A percentile compares a stretch with the other conserved stretches of the same genome.
These are phyloP conservation scores for Kwoniella shivajii DNA, from an alignment of 1,284 basidiomycete species.

Conservation along the genomic window DNA sequence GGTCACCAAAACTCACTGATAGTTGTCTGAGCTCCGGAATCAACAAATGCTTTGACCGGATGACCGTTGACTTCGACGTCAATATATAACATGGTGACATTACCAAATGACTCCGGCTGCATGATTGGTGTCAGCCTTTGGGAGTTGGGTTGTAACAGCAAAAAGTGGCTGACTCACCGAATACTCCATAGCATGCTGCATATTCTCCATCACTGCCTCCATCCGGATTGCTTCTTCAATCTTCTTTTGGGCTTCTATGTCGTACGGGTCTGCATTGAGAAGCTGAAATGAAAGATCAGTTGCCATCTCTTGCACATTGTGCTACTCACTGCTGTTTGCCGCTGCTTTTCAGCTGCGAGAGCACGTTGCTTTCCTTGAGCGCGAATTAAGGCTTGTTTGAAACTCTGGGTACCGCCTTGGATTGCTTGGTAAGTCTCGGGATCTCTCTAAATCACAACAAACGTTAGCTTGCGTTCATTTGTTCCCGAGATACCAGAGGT, in stretches of 20 bases:
- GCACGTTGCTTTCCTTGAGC: constrained; percentile 63
- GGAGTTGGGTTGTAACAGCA: neutral
- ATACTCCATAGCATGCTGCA: constrained; percentile 88
- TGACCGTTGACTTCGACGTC: constrained; percentile 86
- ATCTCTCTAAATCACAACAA: constrained; percentile 60
- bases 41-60: constrained; percentile 93
- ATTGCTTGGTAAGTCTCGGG: constrained; percentile 79
- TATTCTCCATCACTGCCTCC: constrained; percentile 85
- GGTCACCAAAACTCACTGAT: constrained; percentile 70
- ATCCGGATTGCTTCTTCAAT: constrained; percentile 94
- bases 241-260: constrained; percentile 83
- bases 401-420: constrained; percentile 66
- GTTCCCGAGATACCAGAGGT: no score
- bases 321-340: constrained; percentile 63
- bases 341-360: constrained; percentile 62
- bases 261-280: constrained; percentile 82
- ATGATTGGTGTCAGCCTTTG: constrained; percentile 1
- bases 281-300: constrained; percentile 31
- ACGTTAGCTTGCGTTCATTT: no score
- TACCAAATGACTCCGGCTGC: constrained; percentile 88
- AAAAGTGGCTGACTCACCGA: constrained; percentile 52
- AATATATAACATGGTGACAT: constrained; percentile 88
- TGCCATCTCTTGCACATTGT: no score
- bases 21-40: constrained; percentile 94
- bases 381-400: constrained; percentile 71